Conservation (phyloP, 2,329 filamentous ascomycete species). For the Nigrospora sphaerica region DNA sequence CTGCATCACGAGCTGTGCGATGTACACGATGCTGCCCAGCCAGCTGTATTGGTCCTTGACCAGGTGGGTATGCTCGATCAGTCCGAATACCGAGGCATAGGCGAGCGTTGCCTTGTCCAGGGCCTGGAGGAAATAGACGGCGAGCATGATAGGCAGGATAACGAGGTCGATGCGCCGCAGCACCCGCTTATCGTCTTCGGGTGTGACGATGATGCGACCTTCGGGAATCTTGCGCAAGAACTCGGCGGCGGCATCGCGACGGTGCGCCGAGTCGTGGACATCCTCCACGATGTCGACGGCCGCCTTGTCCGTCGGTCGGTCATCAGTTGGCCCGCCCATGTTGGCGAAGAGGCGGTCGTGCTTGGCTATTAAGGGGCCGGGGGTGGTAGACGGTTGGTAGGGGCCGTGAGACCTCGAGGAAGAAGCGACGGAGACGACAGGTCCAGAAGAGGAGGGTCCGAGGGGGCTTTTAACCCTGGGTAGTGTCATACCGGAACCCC, state of each 20-base stretch:
- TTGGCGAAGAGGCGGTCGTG: background rate
- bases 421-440: too few species aligned
- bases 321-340: background rate
- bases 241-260: conserved; percentile 28
- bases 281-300: background rate
- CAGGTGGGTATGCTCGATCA: conserved; percentile 51
- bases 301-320: background rate
- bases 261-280: background rate
- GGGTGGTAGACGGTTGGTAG: too few species aligned
- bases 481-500: too few species aligned
- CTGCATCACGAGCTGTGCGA: conserved; percentile 47
- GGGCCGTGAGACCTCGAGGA: too few species aligned
- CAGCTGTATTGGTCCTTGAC: conserved; percentile 43
- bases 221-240: conserved; percentile 35
- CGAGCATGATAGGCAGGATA: conserved; percentile 31
- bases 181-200: conserved; percentile 43
- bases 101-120: conserved; percentile 55
- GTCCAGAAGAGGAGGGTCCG: too few species aligned
- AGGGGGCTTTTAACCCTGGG: too few species aligned
- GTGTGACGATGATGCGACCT: conserved; percentile 37
- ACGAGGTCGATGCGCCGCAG: conserved; percentile 42
- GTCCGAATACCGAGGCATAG: conserved; percentile 57
- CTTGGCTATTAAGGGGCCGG: too few species aligned
- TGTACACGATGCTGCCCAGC: conserved; percentile 36
- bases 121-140: conserved; percentile 17